phyloP scores from a whole-genome alignment of 139 green algal species.

The Zygnema circumcarinatum region DNA sequence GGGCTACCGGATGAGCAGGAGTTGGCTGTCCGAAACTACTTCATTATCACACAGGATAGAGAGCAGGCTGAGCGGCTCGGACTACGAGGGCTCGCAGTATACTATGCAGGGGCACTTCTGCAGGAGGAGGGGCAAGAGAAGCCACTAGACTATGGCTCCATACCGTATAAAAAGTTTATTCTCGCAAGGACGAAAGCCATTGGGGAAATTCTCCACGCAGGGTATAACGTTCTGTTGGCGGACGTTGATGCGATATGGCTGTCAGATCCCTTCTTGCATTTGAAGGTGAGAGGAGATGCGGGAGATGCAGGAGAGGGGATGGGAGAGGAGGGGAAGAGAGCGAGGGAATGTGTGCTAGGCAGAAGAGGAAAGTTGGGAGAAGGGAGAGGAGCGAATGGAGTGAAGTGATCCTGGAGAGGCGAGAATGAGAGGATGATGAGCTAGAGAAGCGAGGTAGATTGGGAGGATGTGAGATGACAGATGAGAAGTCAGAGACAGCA shows the following conservation, averaged over 20 bases:
- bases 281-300: background rate
- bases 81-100: slow-evolving; percentile 10
- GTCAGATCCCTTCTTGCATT: slow-evolving; percentile 30
- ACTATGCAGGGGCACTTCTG: background rate
- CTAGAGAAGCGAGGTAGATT: too few relatives aligned
- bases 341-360: background rate
- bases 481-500: too few relatives aligned
- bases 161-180: slow-evolving; percentile 48
- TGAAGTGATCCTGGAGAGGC: too few relatives aligned
- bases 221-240: slow-evolving; percentile 43
- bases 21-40: slow-evolving; percentile 31
- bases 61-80: background rate
- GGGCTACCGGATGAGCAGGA: too few relatives aligned
- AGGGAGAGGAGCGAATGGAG: too few relatives aligned
- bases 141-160: slow-evolving; percentile 23
- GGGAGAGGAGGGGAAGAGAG: too few relatives aligned
- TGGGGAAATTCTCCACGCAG: slow-evolving; percentile 31
- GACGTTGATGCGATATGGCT: slow-evolving; percentile 40
- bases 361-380: too few relatives aligned
- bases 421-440: too few relatives aligned
- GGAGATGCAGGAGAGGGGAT: too few relatives aligned
- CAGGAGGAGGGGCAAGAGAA: background rate
- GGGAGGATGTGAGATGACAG: too few relatives aligned
- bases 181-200: slow-evolving; percentile 27
- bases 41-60: slow-evolving; percentile 33